Base-by-base conservation (phyloP, 805 yeast species). In the Grigorovia transvaalensis region DNA sequence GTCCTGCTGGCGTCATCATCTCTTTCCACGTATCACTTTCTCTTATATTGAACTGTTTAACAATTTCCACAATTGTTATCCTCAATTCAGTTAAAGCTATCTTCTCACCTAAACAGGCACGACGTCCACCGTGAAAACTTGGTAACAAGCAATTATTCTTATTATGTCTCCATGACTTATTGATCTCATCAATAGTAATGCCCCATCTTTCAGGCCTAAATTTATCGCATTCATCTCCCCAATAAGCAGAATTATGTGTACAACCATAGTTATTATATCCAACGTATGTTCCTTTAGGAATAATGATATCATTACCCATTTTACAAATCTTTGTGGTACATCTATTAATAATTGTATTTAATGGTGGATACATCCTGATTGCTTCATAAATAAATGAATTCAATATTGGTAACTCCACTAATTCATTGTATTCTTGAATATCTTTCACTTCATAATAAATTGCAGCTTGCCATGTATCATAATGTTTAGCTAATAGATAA, bases 341-440 rank as follows among this genome's bases (percentile, higher is more conserved):
- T 49, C 84, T 67, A 59, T 80, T 80, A 15, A 79, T 74, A 23
- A 80, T 75, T 44, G 76, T 81, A 1, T 78, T 81, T 46, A 80
- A 63, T 0, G 85, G 84, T 1, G 85, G 85, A 48, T 69, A 73
- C 63, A 72, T 61, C 49, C 85, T 66, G 18, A 78, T 59, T 0
- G 79, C 72, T 63, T 86, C 95, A 50, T 74, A 73, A 2, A 85
- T 60, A 23, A 85, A 71, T 0, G 89, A 86, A 57, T 79, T 75
- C 52, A 85, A 63, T 49, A 75, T 73, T 1, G 84, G 84, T 41
- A 82, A 65, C 9, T 69, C 68, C 54, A 82, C 87, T 17, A 85
- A 69, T 0, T 65, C 68, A 42, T 73, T 74, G 27, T 52, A 47
- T 51, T 64, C 54, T 29, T 51, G 48, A 17, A 61, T 50, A 30